phyloP scores from a whole-genome alignment of 75 land plant genomes.

The Larix kaempferi region DNA sequence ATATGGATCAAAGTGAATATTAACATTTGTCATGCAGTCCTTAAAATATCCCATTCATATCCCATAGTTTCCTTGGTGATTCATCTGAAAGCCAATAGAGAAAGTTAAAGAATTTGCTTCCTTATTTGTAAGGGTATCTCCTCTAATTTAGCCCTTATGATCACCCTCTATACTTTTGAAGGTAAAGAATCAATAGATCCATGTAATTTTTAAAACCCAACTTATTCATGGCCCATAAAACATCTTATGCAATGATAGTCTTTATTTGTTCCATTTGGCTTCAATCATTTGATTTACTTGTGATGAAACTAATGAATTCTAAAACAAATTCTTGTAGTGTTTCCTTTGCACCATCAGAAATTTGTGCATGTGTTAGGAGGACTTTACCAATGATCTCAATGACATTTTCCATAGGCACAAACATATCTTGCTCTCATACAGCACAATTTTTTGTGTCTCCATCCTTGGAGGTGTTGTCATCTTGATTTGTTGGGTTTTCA shows the following conservation, averaged over 20 bases:
- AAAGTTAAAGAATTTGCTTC: neutral
- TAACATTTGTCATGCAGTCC: constrained; percentile 6
- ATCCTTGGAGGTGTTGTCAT: constrained; percentile 4
- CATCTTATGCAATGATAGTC: constrained; percentile 74
- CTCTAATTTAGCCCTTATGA: constrained; percentile 11
- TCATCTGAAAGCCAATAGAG: constrained; percentile 6
- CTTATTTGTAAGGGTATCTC: constrained; percentile 6
- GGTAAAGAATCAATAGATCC: constrained; percentile 66
- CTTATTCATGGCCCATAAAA: constrained; percentile 81
- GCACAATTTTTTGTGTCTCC: constrained; percentile 9
- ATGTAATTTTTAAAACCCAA: constrained; percentile 75
- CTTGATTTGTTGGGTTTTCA: neutral
- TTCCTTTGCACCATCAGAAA: constrained; percentile 79
- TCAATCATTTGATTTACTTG: constrained; percentile 70
- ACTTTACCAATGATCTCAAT: constrained; percentile 73
- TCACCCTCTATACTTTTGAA: constrained; percentile 56
- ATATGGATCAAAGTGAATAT: constrained; percentile 4
- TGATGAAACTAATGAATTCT: constrained; percentile 83
- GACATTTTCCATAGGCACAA: constrained; percentile 74
- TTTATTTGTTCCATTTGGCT: constrained; percentile 75
- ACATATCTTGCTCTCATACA: constrained; percentile 53
- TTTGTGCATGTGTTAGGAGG: constrained; percentile 71
- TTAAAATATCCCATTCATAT: constrained; percentile 3
- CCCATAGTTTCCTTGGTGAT: neutral
- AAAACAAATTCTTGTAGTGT: constrained; percentile 81